Conservation (phyloP, 2,329 filamentous ascomycete genomes). For the Coniochaeta ligniaria region DNA sequence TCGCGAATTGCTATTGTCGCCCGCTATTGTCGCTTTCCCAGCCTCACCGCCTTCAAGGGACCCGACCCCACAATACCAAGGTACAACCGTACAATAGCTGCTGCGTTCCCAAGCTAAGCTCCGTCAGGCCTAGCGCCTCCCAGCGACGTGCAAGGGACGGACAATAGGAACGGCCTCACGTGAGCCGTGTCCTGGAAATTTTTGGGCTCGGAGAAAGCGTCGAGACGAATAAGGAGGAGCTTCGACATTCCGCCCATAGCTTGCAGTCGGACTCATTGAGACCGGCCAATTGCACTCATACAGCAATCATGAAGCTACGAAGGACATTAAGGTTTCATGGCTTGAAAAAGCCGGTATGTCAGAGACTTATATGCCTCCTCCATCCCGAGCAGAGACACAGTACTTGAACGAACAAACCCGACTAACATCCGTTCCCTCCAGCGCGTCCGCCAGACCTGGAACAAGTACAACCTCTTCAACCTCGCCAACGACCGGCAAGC, state of each 20-base stretch:
- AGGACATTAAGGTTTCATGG: slow-evolving; percentile 59
- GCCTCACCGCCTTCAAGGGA: neutral
- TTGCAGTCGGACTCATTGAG: neutral
- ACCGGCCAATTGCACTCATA: slow-evolving; percentile 5
- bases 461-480: slow-evolving; percentile 95
- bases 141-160: neutral
- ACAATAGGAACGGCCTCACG: neutral
- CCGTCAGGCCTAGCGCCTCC: neutral
- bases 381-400: neutral
- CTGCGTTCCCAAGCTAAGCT: neutral
- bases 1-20: neutral
- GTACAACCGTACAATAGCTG: too few species aligned
- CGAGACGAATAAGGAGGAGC: neutral
- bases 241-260: neutral
- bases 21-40: neutral
- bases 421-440: slow-evolving; percentile 27
- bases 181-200: slow-evolving; percentile 3
- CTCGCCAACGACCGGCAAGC: slow-evolving; percentile 40
- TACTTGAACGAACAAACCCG: neutral
- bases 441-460: slow-evolving; percentile 96
- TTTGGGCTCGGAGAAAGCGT: slow-evolving; percentile 2
- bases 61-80: too few species aligned
- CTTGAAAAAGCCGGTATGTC: slow-evolving; percentile 57
- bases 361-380: neutral
- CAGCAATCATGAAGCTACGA: slow-evolving; percentile 39